These are phyloP conservation scores for Triangularia verruculosa DNA, from an alignment of 2,329 filamentous ascomycete species.

Conservation along the genomic window DNA sequence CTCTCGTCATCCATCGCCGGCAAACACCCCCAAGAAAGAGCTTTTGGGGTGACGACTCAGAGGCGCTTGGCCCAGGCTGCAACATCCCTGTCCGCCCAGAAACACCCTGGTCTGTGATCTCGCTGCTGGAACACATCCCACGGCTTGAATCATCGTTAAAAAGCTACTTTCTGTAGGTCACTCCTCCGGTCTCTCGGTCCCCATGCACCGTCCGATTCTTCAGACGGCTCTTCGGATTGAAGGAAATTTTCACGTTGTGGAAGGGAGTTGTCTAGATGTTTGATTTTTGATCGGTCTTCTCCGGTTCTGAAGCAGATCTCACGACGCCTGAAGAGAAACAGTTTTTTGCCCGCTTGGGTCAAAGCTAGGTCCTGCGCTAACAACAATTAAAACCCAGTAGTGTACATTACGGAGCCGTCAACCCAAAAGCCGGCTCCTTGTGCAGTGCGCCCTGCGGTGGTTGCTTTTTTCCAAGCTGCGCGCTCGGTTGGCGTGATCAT, in stretches of 20 bases:
- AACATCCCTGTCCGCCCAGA: conserved; percentile 4
- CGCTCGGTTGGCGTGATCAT: conserved; percentile 21
- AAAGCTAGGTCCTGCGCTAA: neutral
- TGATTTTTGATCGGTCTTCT: neutral
- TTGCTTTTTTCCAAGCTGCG: conserved; percentile 12
- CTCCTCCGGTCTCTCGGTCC: neutral
- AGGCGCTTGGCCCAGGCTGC: conserved; percentile 8
- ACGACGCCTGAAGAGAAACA: neutral
- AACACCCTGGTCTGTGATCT: neutral
- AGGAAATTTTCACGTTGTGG: neutral
- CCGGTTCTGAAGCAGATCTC: neutral
- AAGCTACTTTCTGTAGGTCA: neutral
- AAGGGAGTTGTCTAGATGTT: neutral
- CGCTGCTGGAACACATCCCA: neutral
- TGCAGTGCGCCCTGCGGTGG: neutral
- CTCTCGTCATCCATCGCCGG: neutral
- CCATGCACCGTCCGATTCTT: neutral
- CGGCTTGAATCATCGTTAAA: neutral
- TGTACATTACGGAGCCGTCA: neutral
- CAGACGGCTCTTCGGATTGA: neutral
- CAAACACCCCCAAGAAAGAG: neutral
- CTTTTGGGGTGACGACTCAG: conserved; percentile 4
- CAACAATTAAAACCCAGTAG: neutral
- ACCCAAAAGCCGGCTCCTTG: neutral
- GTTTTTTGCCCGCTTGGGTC: neutral